These are phyloP conservation scores for Aspergillus niger DNA, from an alignment of 2,329 filamentous ascomycete genomes.

Conservation along the genomic window DNA sequence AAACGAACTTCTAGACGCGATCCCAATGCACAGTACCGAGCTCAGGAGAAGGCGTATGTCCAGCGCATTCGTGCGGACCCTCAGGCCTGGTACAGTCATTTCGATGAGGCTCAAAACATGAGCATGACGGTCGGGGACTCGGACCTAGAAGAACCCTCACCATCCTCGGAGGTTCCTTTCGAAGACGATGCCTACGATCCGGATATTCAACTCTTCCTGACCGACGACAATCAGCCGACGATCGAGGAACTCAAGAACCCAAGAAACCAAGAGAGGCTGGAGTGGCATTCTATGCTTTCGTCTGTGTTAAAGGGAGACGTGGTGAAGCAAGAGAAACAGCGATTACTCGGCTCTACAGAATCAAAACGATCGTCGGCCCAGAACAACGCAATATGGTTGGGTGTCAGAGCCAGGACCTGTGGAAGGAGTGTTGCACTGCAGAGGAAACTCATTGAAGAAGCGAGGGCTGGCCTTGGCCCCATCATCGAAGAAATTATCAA, in stretches of 20 bases:
- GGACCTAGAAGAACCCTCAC: conserved; percentile 87
- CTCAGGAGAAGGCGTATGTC: conserved; percentile 92
- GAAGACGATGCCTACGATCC: conserved; percentile 85
- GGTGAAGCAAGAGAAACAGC: conserved; percentile 96
- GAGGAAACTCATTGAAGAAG: conserved; percentile 83
- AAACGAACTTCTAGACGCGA: conserved; percentile 60
- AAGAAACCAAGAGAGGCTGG: conserved; percentile 82
- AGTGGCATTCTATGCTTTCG: conserved; percentile 98
- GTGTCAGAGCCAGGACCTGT: conserved; percentile 78
- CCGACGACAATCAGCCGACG: conserved; percentile 83
- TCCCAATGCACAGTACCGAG: conserved; percentile 72
- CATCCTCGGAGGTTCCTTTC: conserved; percentile 77
- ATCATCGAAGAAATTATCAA: conserved; percentile 84
- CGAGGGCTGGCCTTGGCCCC: conserved; percentile 70
- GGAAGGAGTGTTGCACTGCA: conserved; percentile 84
- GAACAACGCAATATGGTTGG: conserved; percentile 79
- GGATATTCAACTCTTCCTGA: conserved; percentile 89
- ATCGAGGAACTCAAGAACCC: conserved; percentile 88
- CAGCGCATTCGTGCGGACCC: conserved; percentile 84
- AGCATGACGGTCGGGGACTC: conserved; percentile 73
- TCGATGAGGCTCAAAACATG: conserved; percentile 65
- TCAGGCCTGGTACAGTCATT: conserved; percentile 68
- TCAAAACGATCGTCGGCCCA: conserved; percentile 70
- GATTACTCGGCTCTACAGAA: conserved; percentile 78
- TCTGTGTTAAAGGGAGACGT: conserved; percentile 96